phyloP scores from a whole-genome alignment of 2,329 filamentous ascomycete genomes.

The Fusarium sp. region DNA sequence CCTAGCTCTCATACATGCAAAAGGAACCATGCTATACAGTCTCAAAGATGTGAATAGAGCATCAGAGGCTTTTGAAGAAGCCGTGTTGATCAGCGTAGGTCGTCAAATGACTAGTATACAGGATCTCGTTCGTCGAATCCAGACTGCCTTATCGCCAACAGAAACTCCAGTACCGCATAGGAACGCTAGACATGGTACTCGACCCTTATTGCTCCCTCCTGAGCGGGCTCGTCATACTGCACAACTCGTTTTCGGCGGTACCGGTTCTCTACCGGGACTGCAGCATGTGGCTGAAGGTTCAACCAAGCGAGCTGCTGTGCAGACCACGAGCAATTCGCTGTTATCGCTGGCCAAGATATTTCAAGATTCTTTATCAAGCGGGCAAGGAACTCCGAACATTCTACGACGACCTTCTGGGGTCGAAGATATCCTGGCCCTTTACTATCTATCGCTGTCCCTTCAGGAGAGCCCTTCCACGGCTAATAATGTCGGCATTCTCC shows the following conservation, averaged over 20 bases:
- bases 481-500: slow-evolving; percentile 96
- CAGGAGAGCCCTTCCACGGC: slow-evolving; percentile 97
- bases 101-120: slow-evolving; percentile 76
- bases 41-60: slow-evolving; percentile 84
- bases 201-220: slow-evolving; percentile 82
- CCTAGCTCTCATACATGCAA: slow-evolving; percentile 92
- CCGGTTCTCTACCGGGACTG: slow-evolving; percentile 85
- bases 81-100: slow-evolving; percentile 88
- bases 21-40: slow-evolving; percentile 97
- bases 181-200: slow-evolving; percentile 17
- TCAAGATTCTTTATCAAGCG: slow-evolving; percentile 91
- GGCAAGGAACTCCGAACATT: slow-evolving; percentile 65
- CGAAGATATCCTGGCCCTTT: slow-evolving; percentile 91
- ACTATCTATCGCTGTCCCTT: slow-evolving; percentile 93
- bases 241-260: slow-evolving; percentile 80
- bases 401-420: slow-evolving; percentile 78
- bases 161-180: slow-evolving; percentile 23
- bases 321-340: slow-evolving; percentile 94
- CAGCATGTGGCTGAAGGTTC: slow-evolving; percentile 72
- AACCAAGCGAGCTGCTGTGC: slow-evolving; percentile 82
- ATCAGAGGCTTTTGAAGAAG: slow-evolving; percentile 92
- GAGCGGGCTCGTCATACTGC: slow-evolving; percentile 87
- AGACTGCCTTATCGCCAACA: slow-evolving; percentile 70
- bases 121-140: slow-evolving; percentile 82
- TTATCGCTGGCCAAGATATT: slow-evolving; percentile 97